These are phyloP conservation scores for Lecanicillium sp. DNA, from an alignment of 2,329 filamentous ascomycete species.

Conservation along the genomic window DNA sequence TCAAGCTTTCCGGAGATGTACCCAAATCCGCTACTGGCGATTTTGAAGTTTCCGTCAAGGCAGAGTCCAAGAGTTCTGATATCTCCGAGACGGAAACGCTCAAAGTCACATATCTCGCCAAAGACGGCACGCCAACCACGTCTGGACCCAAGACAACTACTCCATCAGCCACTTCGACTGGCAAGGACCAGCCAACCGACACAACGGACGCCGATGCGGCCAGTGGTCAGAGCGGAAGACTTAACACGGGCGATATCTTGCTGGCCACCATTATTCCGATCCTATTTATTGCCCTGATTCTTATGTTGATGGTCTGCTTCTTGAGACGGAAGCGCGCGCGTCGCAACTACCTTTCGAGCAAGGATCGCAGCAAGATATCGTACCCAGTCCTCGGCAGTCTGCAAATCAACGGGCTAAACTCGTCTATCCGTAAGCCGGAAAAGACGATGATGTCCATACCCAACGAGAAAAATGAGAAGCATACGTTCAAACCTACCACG, in stretches of 20 bases:
- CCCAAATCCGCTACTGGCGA: conserved; percentile 26
- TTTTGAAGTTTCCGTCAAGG: conserved; percentile 22
- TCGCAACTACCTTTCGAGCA: conserved; percentile 19
- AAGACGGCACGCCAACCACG: conserved; percentile 16
- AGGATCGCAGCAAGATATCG: conserved; percentile 23
- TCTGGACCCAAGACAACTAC: conserved; percentile 13
- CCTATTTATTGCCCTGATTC: conserved; percentile 23
- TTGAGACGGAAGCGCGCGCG: conserved; percentile 21
- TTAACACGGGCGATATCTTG: conserved; percentile 27
- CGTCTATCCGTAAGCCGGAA: conserved; percentile 16
- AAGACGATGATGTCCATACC: conserved; percentile 8
- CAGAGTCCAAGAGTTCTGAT: conserved; percentile 23
- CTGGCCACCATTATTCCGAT: conserved; percentile 37
- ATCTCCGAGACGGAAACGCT: conserved; percentile 29
- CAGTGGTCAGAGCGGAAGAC: conserved; percentile 12
- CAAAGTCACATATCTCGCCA: conserved; percentile 24
- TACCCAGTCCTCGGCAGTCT: conserved; percentile 21
- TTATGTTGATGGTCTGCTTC: conserved; percentile 25
- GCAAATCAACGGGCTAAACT: conserved; percentile 17
- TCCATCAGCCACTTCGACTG: conserved; percentile 16
- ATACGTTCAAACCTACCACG: conserved; percentile 13
- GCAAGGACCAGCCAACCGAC: conserved; percentile 15
- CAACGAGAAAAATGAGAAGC: conserved; percentile 10
- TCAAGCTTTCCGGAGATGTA: conserved; percentile 31
- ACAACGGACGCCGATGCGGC: conserved; percentile 9